Conservation (phyloP, 768 basidiomycete species). For the Cystofilobasidium bisporidii region DNA sequence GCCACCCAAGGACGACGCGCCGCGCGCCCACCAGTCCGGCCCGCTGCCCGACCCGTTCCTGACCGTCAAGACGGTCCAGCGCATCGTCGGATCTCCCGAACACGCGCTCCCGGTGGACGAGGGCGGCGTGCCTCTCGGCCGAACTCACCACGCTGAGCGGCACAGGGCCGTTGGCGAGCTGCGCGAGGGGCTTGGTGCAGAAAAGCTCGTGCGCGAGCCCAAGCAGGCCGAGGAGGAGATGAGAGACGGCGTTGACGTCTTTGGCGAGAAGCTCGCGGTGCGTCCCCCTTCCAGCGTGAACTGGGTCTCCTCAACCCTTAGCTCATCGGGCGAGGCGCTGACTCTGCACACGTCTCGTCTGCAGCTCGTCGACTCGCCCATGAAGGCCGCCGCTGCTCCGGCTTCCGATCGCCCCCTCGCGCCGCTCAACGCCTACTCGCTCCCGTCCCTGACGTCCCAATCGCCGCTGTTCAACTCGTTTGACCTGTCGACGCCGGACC, state of each 20-base stretch:
- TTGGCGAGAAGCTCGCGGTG: slow-evolving; percentile 4
- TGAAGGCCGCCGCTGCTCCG: neutral
- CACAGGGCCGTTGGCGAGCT: slow-evolving; percentile 2
- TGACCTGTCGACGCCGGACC: neutral
- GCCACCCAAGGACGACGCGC: no score
- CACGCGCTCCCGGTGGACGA: slow-evolving; percentile 1
- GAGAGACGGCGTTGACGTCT: slow-evolving; percentile 3
- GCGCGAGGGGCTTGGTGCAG: neutral
- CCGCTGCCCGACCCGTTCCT: slow-evolving; percentile 26
- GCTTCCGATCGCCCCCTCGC: neutral
- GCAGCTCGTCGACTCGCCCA: slow-evolving; percentile 3
- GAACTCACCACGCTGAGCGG: slow-evolving; percentile 12
- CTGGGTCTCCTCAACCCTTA: no score
- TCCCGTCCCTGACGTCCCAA: neutral
- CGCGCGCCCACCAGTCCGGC: slow-evolving; percentile 21
- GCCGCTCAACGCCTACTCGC: slow-evolving; percentile 7
- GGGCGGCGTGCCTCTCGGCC: slow-evolving; percentile 5
- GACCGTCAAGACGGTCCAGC: slow-evolving; percentile 12
- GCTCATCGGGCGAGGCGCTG: no score
- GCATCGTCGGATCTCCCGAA: neutral
- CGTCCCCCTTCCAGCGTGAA: no score
- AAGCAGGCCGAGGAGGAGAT: neutral
- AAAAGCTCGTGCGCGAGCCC: neutral
- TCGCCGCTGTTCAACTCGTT: slow-evolving; percentile 4
- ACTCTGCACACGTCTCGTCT: no score